Percentiles rank a stretch among this genome's conserved stretches.
Conservation (phyloP, 1,284 basidiomycete genomes). For the Hypsizygus ulmarius region DNA sequence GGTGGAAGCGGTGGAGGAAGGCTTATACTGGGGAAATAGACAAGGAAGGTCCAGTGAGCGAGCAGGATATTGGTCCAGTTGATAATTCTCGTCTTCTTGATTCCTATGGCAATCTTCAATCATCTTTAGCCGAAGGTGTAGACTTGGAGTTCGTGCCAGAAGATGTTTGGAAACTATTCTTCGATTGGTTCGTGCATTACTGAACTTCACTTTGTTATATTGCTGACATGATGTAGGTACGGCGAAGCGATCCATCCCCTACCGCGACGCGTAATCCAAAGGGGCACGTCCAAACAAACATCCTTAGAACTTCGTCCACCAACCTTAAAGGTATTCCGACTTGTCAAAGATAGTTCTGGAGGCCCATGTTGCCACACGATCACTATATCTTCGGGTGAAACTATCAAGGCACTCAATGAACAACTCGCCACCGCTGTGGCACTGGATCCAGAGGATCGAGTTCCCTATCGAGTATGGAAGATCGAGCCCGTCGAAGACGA, state of each 20-base stretch:
- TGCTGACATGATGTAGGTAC: constrained; percentile 52
- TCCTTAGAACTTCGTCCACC: constrained; percentile 82
- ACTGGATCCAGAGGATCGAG: constrained; percentile 24
- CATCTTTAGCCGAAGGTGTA: constrained; percentile 57
- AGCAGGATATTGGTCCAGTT: constrained; percentile 68
- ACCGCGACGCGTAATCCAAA: constrained; percentile 64
- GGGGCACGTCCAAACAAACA: constrained; percentile 50
- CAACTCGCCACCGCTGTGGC: constrained; percentile 38
- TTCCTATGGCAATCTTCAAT: constrained; percentile 47
- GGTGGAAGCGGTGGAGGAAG: constrained; percentile 75
- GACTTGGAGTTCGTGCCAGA: constrained; percentile 80
- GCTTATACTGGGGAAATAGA: constrained; percentile 65
- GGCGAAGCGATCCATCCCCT: constrained; percentile 55
- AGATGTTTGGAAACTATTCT: constrained; percentile 70
- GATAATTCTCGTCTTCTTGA: constrained; percentile 69
- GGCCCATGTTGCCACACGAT: constrained; percentile 31
- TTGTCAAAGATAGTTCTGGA: constrained; percentile 30
- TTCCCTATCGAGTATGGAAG: constrained; percentile 61
- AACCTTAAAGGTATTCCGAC: constrained; percentile 58
- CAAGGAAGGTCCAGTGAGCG: constrained; percentile 61
- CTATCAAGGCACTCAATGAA: constrained; percentile 40
- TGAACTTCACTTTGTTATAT: constrained; percentile 6
- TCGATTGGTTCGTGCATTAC: constrained; percentile 54
- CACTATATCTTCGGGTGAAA: constrained; percentile 52
- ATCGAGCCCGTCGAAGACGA: constrained; percentile 38